phyloP scores from a whole-genome alignment of 1,284 basidiomycete genomes.

The Sphaerobolus stellatus region DNA sequence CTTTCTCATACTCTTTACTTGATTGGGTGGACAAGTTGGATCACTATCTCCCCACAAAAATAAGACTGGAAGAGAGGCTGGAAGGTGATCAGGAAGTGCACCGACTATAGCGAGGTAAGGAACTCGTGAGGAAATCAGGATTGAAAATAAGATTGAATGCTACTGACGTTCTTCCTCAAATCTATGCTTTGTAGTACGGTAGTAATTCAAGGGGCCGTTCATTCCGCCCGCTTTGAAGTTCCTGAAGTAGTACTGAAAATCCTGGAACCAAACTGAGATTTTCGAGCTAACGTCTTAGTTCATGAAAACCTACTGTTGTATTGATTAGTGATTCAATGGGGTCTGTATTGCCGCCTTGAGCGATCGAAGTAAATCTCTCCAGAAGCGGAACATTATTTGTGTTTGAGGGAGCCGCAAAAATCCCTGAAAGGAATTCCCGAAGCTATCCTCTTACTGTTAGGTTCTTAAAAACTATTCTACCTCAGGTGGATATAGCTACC shows the following conservation, averaged over 20 bases:
- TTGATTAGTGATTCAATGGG: no score
- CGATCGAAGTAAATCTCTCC: background rate
- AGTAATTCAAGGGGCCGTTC: conserved; percentile 69
- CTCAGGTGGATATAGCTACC: conserved; percentile 34
- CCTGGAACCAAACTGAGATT: conserved; percentile 38
- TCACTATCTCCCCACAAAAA: conserved; percentile 62
- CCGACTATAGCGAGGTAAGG: conserved; percentile 40
- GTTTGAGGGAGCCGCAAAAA: background rate
- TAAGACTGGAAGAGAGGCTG: conserved; percentile 40
- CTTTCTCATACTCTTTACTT: conserved; percentile 39
- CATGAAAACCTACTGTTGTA: no score
- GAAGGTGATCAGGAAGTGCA: conserved; percentile 45
- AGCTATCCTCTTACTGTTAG: background rate
- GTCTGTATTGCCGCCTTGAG: background rate
- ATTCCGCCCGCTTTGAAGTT: conserved; percentile 49
- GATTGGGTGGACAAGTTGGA: conserved; percentile 29
- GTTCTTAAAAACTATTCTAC: no score
- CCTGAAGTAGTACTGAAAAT: conserved; percentile 49
- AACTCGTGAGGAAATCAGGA: background rate
- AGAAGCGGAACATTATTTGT: background rate
- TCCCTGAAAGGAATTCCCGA: background rate
- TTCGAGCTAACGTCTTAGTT: no score
- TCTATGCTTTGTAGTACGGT: conserved; percentile 55
- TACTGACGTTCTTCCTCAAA: conserved; percentile 63
- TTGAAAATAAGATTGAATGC: conserved; percentile 4